phyloP scores from a whole-genome alignment of 768 basidiomycete species.

The Hericium rajendrae region DNA sequence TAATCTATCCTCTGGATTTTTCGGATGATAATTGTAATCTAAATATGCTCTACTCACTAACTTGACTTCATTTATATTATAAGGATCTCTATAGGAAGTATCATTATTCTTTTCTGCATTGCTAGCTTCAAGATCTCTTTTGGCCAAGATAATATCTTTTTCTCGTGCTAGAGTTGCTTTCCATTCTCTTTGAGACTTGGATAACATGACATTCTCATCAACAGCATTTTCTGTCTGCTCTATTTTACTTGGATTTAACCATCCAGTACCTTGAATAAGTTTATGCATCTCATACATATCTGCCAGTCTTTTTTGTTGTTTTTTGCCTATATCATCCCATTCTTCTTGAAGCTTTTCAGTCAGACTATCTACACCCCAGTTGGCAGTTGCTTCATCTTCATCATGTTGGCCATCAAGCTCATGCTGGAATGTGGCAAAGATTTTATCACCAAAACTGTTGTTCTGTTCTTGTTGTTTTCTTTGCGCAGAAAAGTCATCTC shows the following conservation, averaged over 20 bases:
- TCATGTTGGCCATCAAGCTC: not conserved
- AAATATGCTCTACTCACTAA: not conserved
- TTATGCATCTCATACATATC: not conserved
- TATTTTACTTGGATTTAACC: not conserved
- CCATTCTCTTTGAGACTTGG: not conserved
- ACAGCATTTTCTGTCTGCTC: not conserved
- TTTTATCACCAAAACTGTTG: not conserved
- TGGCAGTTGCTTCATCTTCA: not conserved
- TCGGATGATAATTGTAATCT: not conserved
- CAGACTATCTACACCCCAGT: not conserved
- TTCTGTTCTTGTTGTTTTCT: not conserved
- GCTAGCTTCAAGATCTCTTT: not conserved
- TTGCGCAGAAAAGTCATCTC: conserved; percentile 24
- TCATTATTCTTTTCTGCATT: not conserved
- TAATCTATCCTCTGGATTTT: not conserved
- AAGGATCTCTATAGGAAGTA: not conserved
- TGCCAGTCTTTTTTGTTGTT: not conserved
- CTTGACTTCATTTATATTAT: not conserved
- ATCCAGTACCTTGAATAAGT: not conserved
- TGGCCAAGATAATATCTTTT: not conserved
- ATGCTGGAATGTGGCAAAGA: not conserved
- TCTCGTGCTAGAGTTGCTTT: not conserved
- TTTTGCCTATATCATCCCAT: not conserved
- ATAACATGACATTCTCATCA: not conserved
- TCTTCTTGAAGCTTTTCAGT: not conserved